Conservation (phyloP, 768 basidiomycete species). For the Mycena maculata region DNA sequence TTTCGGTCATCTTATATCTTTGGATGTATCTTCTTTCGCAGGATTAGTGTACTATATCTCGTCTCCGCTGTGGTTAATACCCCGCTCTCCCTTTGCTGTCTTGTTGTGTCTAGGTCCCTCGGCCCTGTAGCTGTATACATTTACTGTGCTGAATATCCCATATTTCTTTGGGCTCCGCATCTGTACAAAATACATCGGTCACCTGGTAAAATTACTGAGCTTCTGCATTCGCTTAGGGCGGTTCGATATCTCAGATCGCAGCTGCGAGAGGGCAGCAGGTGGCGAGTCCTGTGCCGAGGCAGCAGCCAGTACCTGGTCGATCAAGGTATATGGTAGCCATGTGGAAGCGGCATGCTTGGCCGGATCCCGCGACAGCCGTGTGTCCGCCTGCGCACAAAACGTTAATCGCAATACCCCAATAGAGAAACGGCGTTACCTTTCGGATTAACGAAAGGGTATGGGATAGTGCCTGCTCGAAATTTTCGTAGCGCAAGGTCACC, state of each 20-base stretch:
- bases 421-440: conserved; percentile 60
- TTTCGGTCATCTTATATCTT: conserved; percentile 26
- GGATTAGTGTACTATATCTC: conserved; percentile 35
- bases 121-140: conserved; percentile 26
- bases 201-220: conserved; percentile 56
- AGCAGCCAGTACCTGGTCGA: conserved; percentile 84
- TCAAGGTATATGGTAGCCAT: conserved; percentile 86
- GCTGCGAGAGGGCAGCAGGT: conserved; percentile 59
- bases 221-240: conserved; percentile 79
- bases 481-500: conserved; percentile 80
- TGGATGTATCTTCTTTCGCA: conserved; percentile 40
- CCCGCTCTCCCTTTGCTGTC: conserved; percentile 28
- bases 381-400: conserved; percentile 57
- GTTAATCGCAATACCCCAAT: conserved; percentile 26
- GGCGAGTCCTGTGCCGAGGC: conserved; percentile 65
- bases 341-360: conserved; percentile 69
- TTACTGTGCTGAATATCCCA: conserved; percentile 5
- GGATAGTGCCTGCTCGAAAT: conserved; percentile 80
- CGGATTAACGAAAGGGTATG: conserved; percentile 77
- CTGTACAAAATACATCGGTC: conserved; percentile 21
- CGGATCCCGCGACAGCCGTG: conserved; percentile 61
- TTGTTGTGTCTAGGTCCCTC: conserved; percentile 17
- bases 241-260: conserved; percentile 70
- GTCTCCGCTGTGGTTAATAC: conserved; percentile 31
- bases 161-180: conserved; percentile 14